A percentile compares a stretch with the other conserved stretches of the same genome.
Evolutionary conservation across 164 flowering plant genomes (phyloP).

Genomic region (Stephania yunnanensis): DNA sequence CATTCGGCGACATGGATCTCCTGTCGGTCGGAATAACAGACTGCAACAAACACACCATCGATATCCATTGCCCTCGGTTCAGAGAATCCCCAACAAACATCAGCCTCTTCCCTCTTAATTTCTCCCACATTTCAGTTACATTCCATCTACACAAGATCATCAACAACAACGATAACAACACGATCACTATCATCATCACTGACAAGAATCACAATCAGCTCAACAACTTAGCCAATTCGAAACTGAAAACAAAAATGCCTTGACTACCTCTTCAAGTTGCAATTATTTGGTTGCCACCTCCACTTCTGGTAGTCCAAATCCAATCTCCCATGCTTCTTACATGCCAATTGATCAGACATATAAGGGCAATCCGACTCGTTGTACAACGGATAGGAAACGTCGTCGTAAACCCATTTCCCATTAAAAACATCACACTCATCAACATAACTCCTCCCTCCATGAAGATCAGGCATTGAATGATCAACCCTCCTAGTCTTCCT

Average conservation of each 20-base stretch:
- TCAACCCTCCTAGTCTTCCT: conserved; percentile 27
- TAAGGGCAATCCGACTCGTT: conserved; percentile 78
- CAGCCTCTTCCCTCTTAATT: conserved; percentile 84
- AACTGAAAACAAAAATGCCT: neutral
- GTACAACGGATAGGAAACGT: conserved; percentile 63
- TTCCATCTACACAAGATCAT: conserved; percentile 49
- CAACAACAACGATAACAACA: neutral
- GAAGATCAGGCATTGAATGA: conserved; percentile 1
- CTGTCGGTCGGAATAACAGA: conserved; percentile 65
- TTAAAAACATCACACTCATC: conserved; percentile 69
- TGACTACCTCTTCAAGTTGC: conserved; percentile 73
- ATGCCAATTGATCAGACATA: conserved; percentile 95
- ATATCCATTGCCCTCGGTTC: conserved; percentile 96
- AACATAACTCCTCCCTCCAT: conserved; percentile 12
- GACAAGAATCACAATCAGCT: neutral
- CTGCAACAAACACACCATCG: conserved; percentile 85
- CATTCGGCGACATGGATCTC: conserved; percentile 77
- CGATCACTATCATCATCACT: neutral
- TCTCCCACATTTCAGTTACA: conserved; percentile 80
- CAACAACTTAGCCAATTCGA: neutral
- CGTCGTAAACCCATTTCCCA: conserved; percentile 84
- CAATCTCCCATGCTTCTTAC: conserved; percentile 76
- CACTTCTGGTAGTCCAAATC: conserved; percentile 77
- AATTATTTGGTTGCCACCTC: conserved; percentile 94
- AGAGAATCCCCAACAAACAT: conserved; percentile 99